Percentiles rank a stretch among this genome's conserved stretches.
Conservation (phyloP, 768 basidiomycete genomes). For the Galerina marginata region DNA sequence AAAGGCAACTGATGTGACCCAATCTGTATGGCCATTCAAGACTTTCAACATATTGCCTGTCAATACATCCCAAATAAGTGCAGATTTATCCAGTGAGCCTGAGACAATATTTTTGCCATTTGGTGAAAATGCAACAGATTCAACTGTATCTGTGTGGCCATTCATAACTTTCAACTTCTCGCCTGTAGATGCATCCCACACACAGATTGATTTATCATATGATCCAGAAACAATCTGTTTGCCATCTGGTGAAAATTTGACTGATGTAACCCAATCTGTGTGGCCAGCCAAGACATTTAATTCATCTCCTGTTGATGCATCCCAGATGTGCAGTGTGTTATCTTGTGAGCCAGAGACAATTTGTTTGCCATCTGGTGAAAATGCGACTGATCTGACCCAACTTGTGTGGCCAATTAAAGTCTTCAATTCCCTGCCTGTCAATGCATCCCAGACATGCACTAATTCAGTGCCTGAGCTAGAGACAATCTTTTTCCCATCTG, state of each 20-base stretch:
- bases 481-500: not conserved
- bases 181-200: constrained; percentile 4
- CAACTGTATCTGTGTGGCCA: not conserved
- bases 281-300: no score
- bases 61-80: not conserved
- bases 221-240: not conserved
- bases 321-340: no score
- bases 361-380: not conserved
- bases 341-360: no score
- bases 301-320: no score
- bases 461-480: not conserved
- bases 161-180: not conserved
- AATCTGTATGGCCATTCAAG: no score
- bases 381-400: not conserved
- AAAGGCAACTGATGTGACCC: no score
- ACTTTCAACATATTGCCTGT: no score
- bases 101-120: not conserved
- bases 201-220: not conserved
- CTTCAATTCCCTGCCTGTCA: not conserved
- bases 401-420: not conserved
- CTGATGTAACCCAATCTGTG: no score
- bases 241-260: not conserved
- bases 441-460: not conserved
- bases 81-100: not conserved
- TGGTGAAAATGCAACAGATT: not conserved